Conservation (phyloP, 495 filamentous ascomycete species). For the Aspergillus heteromorphus region DNA sequence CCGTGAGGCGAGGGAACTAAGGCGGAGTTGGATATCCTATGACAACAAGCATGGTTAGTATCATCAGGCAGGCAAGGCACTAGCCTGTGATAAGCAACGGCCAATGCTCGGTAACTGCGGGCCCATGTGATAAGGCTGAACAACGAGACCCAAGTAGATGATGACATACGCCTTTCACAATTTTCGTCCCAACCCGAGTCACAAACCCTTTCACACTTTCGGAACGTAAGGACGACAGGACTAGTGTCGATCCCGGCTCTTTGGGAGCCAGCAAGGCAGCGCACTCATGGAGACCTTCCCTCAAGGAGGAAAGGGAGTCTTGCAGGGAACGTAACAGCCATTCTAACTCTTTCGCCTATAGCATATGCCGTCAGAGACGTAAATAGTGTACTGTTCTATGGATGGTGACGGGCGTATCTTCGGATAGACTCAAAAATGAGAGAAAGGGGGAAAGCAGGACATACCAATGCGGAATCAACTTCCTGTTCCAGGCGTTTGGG, state of each 20-base stretch:
- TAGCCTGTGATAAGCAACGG: neutral
- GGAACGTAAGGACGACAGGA: constrained; percentile 77
- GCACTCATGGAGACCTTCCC: constrained; percentile 85
- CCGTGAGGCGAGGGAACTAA: constrained; percentile 46
- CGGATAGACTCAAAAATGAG: neutral
- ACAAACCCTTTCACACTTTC: constrained; percentile 90
- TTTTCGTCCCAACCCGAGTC: constrained; percentile 69
- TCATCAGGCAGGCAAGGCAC: neutral
- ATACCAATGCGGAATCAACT: constrained; percentile 63
- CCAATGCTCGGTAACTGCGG: neutral
- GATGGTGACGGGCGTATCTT: neutral
- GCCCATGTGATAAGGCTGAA: neutral
- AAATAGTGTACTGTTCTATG: neutral
- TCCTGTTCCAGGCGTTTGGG: constrained; percentile 58
- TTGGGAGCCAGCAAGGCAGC: constrained; percentile 72
- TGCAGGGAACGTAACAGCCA: constrained; percentile 82
- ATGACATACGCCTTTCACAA: constrained; percentile 67
- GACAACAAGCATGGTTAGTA: neutral
- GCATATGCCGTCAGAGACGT: neutral
- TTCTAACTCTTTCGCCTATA: constrained; percentile 68
- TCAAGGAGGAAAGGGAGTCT: constrained; percentile 69
- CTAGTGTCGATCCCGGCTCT: constrained; percentile 80
- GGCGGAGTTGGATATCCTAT: constrained; percentile 48
- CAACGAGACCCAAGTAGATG: neutral
- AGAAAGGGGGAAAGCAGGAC: neutral